A percentile compares a stretch with the other conserved stretches of the same genome.
Evolutionary conservation across 2,329 filamentous ascomycete genomes (phyloP).

Genomic region (Knoxdaviesia capensis): DNA sequence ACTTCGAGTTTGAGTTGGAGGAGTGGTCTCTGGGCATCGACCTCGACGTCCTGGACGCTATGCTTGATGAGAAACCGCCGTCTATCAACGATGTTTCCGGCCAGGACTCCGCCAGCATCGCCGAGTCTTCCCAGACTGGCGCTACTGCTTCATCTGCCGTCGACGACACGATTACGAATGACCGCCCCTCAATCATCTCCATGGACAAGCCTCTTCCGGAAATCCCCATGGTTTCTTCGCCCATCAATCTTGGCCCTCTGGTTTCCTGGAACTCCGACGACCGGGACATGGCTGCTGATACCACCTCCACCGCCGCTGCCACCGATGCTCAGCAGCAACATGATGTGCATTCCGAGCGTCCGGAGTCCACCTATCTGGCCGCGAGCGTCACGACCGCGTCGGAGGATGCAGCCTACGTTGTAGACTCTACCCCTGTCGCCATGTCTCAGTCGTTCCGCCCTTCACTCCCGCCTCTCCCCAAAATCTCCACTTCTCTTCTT

Average conservation of each 20-base stretch:
- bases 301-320: slow-evolving; percentile 9
- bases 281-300: slow-evolving; percentile 12
- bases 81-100: slow-evolving; percentile 13
- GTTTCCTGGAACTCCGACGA: no score
- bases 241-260: no score
- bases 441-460: slow-evolving; percentile 18
- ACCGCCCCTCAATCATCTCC: slow-evolving; percentile 18
- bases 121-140: slow-evolving; percentile 17
- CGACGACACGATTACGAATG: neutral
- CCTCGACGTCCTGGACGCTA: slow-evolving; percentile 23
- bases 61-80: slow-evolving; percentile 4
- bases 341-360: no score
- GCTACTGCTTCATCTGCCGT: slow-evolving; percentile 12
- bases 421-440: no score
- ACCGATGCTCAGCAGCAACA: no score
- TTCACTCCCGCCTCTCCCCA: slow-evolving; percentile 33
- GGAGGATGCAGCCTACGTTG: no score
- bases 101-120: slow-evolving; percentile 17
- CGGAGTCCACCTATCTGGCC: no score
- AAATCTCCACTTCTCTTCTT: slow-evolving; percentile 29
- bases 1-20: slow-evolving; percentile 72
- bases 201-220: slow-evolving; percentile 50
- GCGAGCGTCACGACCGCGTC: no score
- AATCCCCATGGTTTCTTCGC: slow-evolving; percentile 21
- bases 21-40: slow-evolving; percentile 31